Conservation (phyloP, 768 basidiomycete genomes). For the Mycena epipterygia region DNA sequence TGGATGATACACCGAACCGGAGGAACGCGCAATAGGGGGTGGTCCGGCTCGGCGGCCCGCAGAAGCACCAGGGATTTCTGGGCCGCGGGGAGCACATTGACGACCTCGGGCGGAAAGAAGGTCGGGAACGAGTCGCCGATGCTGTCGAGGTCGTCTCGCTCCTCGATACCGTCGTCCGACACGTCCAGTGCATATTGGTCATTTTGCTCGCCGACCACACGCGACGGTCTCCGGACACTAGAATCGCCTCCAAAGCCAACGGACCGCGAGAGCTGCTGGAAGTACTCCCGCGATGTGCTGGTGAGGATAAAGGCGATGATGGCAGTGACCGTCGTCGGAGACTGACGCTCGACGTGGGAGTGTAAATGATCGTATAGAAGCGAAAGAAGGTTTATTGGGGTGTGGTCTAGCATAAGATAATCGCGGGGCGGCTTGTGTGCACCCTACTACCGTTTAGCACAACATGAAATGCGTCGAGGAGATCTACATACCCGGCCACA, state of each 20-base stretch:
- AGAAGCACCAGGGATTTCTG: conserved; percentile 79
- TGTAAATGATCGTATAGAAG: conserved; percentile 71
- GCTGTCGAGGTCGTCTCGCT: conserved; percentile 49
- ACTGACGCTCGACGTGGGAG: conserved; percentile 66
- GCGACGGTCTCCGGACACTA: conserved; percentile 42
- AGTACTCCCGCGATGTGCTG: conserved; percentile 71
- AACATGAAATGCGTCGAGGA: not conserved
- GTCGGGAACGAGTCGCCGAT: conserved; percentile 65
- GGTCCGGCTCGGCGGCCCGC: conserved; percentile 73
- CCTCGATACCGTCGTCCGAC: conserved; percentile 56
- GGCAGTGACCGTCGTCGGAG: conserved; percentile 62
- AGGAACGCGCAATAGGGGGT: conserved; percentile 62
- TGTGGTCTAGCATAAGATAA: conserved; percentile 59
- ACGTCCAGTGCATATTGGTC: conserved; percentile 50
- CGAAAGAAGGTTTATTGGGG: conserved; percentile 68
- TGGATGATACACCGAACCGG: conserved; percentile 46
- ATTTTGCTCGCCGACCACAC: conserved; percentile 40
- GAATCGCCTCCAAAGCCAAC: conserved; percentile 64
- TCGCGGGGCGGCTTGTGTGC: conserved; percentile 49
- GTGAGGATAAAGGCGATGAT: conserved; percentile 79
- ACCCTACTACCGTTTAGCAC: conserved; percentile 41
- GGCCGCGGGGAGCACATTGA: conserved; percentile 71
- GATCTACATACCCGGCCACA: conserved; percentile 66
- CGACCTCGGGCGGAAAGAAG: conserved; percentile 70
- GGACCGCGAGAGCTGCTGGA: conserved; percentile 68